Base-by-base conservation (phyloP, 2,329 filamentous ascomycete genomes). In the Xylariaceae sp. region DNA sequence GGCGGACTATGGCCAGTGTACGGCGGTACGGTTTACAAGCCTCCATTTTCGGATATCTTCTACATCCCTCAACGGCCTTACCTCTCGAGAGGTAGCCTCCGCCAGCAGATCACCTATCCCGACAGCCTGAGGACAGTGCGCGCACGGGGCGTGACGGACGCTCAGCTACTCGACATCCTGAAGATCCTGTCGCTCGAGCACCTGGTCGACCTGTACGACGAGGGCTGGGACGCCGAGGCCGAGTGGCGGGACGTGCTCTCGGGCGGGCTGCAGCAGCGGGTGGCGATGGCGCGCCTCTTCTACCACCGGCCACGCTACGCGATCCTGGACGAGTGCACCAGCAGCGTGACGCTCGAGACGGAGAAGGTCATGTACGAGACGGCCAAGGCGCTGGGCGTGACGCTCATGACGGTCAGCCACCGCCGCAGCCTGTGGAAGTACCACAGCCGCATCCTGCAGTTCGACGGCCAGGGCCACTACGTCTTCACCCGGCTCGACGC, bases 1-100 rank as follows among this genome's bases (percentile, higher is more conserved):
- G 92, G 92, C 40, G 92, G 92, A 1, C 70, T 98, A 3, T 98
- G 92, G 92, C 92, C 92, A 12, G 92, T 96, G 10, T 98, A 98
- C 59, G 90, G 92, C 44, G 92, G 92, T 32, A 87, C 77, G 1
- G 92, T 98, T 14, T 74, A 86, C 51, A 96, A 96, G 58, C 92
- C 92, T 2, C 80, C 84, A 2, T 92, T 90, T 51, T 79, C 85
- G 46, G 83, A 92, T 55, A 96, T 98, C 55, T 98, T 96, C 64
- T 98, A 98, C 64, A 93, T 98, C 44, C 92, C 92, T 0, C 92
- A 98, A 55, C 79, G 92, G 2, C 92, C 92, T 0, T 98, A 98
- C 55, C 73, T 98, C 2, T 92, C 85, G 11, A 79, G 87, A 33
- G 92, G 92, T 15, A 88, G 84, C 2, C 75, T 98, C n/a, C 80